phyloP scores from a whole-genome alignment of 192 early-diverging fungal species.

The Chytriomyces hyalinus region DNA sequence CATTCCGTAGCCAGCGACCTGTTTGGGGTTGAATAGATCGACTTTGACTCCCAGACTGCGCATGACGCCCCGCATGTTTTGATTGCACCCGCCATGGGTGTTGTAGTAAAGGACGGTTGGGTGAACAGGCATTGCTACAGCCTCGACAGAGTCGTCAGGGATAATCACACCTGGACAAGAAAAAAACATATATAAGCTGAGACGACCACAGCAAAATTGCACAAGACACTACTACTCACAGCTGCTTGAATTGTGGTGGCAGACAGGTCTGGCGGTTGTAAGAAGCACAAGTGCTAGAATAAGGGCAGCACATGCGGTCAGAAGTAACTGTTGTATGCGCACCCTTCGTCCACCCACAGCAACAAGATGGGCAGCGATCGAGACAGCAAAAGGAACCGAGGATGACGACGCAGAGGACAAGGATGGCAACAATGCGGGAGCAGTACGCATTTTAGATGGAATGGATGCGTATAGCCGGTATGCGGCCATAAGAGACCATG shows the following conservation, averaged over 20 bases:
- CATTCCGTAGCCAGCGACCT: slow-evolving; percentile 24
- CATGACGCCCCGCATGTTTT: slow-evolving; percentile 13
- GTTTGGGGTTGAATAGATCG: slow-evolving; percentile 13
- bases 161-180: neutral
- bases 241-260: slow-evolving; percentile 13
- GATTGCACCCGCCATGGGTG: slow-evolving; percentile 19
- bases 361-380: neutral
- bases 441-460: slow-evolving; percentile 8
- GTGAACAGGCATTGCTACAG: slow-evolving; percentile 19
- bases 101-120: slow-evolving; percentile 28
- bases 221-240: slow-evolving; percentile 4
- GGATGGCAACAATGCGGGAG: neutral
- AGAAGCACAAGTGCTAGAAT: neutral
- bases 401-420: neutral
- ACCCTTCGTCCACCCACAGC: neutral
- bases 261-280: neutral
- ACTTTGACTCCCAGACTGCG: slow-evolving; percentile 6
- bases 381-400: neutral
- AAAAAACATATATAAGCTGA: neutral
- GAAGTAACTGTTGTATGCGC: neutral
- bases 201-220: neutral
- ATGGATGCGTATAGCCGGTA: slow-evolving; percentile 4
- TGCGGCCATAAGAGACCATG: neutral
- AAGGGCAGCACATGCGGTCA: neutral
- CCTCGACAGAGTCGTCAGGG: slow-evolving; percentile 10